Base-by-base conservation (phyloP, 768 basidiomycete species). In the Russula foetens region DNA sequence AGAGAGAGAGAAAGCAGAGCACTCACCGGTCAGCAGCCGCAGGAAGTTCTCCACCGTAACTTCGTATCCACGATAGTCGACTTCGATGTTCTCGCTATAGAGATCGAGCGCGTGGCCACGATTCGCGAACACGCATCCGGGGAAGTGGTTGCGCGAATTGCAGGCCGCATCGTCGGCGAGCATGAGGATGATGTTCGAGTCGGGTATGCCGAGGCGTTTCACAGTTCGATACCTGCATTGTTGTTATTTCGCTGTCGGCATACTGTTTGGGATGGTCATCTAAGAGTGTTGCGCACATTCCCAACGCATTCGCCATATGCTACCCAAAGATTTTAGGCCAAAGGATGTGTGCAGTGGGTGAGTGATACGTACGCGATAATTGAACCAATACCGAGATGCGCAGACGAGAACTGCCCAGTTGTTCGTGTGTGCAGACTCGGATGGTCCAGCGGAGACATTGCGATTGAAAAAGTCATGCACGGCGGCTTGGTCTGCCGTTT, bases 131-230 rank as follows among this genome's bases (percentile, higher is more conserved):
- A 99, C 94, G 50, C 86, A 89, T 1, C 86, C 96, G 1, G 97
- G 86, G 68, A 93, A 96, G 53, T 83, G 84, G 75, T 99, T 98
- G 43, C 96, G 82, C 8, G 91, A 68, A 70, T 98, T 97, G 69
- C 97, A 99, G 0, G 96, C 90, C 2, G 83, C 90, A 70, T 98
- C 97, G 71, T 99, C 97, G 7, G 96, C 92, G 53, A 99, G 82
- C 97, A 98, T 98, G 55, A 99, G 85, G 72, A 99, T 96, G 71
- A 99, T 98, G 67, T 98, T 95, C 12, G 92, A 94, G 76, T 99
- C 97, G 21, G 97, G 96, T 60, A 99, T 97, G 15, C 97, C 97
- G 11, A 99, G 83, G 7, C 95, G 87, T 71, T 99, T 98, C 56
- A 99, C 93, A 1, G 96, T 98, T 59, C 97, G 91, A 70, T 98